These are phyloP conservation scores for Fusarium illudens DNA, from an alignment of 2,329 filamentous ascomycete species.

Conservation along the genomic window DNA sequence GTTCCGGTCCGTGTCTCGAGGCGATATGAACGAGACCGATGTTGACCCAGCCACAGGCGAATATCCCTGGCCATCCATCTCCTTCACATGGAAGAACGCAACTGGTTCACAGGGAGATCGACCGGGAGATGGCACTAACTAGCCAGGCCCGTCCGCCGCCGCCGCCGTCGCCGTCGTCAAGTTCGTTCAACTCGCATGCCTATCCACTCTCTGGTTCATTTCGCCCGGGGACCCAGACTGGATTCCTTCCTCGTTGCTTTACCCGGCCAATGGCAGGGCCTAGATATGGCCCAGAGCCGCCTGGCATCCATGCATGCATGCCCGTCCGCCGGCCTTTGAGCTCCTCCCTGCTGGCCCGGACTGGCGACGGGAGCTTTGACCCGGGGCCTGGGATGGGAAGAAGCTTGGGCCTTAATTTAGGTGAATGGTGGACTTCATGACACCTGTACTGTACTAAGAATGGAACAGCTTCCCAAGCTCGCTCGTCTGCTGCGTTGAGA, in stretches of 20 bases:
- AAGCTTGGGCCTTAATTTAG: conserved; percentile 15
- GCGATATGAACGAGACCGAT: not conserved
- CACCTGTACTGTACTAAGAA: not conserved
- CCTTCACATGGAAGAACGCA: not conserved
- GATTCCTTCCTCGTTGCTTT: conserved; percentile 1
- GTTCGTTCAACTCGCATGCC: not conserved
- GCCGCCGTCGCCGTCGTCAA: not conserved
- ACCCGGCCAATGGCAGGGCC: conserved; percentile 29
- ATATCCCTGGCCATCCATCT: not conserved
- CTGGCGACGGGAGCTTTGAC: not conserved
- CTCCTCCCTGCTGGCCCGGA: conserved; percentile 23
- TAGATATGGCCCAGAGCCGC: conserved; percentile 25
- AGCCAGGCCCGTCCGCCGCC: not conserved
- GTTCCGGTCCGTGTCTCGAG: not conserved
- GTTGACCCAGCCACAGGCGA: not conserved
- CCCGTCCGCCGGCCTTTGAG: conserved; percentile 3
- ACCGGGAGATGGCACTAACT: not conserved
- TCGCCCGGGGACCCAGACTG: conserved; percentile 25
- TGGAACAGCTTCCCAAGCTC: not conserved
- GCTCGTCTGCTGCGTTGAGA: not conserved
- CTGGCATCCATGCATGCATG: too few species aligned
- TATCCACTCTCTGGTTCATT: conserved; percentile 35
- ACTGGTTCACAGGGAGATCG: conserved; percentile 18
- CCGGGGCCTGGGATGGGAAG: not conserved
- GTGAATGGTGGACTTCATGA: not conserved